Evolutionary conservation across 805 yeast genomes (phyloP), one percentile per base, ranked within the genome.

Genomic region (Suhomyces vadensis): DNA sequence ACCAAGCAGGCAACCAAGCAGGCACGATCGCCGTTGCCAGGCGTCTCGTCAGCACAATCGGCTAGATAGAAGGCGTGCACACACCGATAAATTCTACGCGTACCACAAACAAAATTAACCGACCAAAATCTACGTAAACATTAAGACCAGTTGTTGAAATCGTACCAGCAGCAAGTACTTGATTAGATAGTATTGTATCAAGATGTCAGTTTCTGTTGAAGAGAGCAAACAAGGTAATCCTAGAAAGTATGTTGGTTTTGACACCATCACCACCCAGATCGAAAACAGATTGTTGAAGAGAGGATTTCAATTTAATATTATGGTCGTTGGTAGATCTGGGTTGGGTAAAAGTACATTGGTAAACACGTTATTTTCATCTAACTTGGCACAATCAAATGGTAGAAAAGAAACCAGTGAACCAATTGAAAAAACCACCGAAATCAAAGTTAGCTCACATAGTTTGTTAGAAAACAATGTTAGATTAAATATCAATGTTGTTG

Each of bases 191-290:
- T 29, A 14, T 29, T 29, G 33, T n/a, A 29, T 29, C 33, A 14
- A 33, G 16, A 41, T 45, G 44, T 41, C 39, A 11, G 55, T 54
- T 53, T 55, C 64, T 16, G 41, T 40, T 21, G 49, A 43, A 33
- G 54, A 50, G 22, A 29, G 42, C 19, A 47, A 47, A 14, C 33
- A 31, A 22, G 44, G 54, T 20, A 80, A 79, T 50, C 96, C 97
- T 20, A 69, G 74, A 37, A 78, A 82, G 44, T 91, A 91, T 64
- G 98, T 94, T 51, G 99, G 99, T 37, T 92, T 94, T 64, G 98
- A 94, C 69, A 85, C 97, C 50, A 92, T 94, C 68, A 92, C 98
- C 40, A 79, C 85, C 27, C 99, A 94, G 70, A 94, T 94, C 60
- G 97, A 94, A 67, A 89, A 85, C 65, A 81, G 97, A 55, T 73